Evolutionary conservation across 192 early-diverging fungal genomes (phyloP), one percentile per base, ranked within the genome.

Genomic region (Backusella westeae): DNA sequence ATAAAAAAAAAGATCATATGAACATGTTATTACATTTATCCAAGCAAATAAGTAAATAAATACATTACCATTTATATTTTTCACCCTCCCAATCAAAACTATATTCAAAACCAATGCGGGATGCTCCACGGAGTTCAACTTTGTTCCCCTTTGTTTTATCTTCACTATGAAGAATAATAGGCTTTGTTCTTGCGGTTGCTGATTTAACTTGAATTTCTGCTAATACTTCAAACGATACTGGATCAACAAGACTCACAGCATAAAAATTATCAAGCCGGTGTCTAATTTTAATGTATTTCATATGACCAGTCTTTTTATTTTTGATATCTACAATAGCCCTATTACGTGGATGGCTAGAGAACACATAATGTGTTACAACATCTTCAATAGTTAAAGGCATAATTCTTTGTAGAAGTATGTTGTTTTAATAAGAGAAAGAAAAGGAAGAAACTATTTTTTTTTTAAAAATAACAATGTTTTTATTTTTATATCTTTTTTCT

Each of bases 201-300:
- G 49, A 68, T 34, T 69, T 69, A 38, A 69, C 69, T 52, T 76
- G 75, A 32, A 42, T 76, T 39, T 76, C 75, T 70, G 75, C 69
- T 23, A 67, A 36, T 6, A 76, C 69, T 29, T 69, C 49, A 63
- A 63, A 76, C 15, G 75, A 71, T 19, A 71, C 53, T 63, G 75
- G 75, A 19, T 71, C 68, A 38, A 76, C 69, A 21, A 76, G 70
- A 76, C 75, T 76, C 10, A 76, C 36, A 21, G 75, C 75, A 71
- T 76, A 76, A 8, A 76, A 53, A 23, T 71, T 70, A 12, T 69
- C 49, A 23, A 76, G 34, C 14, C 69, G 69, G 49, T 76, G 75
- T 29, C 75, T 69, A 12, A 76, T 69, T 41, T 76, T 76, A 49
- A 69, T 69, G 29, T 53, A 76, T 38, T 46, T 34, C n/a, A 71